phyloP scores from a whole-genome alignment of 1,284 basidiomycete genomes.

The Schizophyllum commune region DNA sequence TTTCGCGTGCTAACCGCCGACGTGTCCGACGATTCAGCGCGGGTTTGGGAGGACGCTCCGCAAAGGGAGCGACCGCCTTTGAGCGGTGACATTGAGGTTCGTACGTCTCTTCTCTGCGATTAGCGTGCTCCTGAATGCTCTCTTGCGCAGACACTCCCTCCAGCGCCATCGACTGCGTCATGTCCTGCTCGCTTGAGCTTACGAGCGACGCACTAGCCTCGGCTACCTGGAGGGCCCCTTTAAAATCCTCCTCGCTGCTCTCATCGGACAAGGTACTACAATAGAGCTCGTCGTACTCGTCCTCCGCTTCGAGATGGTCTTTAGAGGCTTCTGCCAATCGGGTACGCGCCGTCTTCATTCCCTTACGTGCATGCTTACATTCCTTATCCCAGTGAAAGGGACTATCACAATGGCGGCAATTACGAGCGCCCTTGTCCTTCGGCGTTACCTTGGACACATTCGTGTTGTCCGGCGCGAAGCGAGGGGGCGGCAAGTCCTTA shows the following conservation, averaged over 20 bases:
- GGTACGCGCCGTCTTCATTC: slow-evolving; percentile 13
- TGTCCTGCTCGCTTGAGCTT: background rate
- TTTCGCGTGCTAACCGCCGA: slow-evolving; percentile 1
- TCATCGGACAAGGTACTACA: background rate
- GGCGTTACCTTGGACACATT: slow-evolving; percentile 20
- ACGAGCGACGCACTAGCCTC: background rate
- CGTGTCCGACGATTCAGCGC: background rate
- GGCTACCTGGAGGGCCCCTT: slow-evolving; percentile 6
- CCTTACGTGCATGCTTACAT: slow-evolving; percentile 17
- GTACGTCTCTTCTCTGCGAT: background rate
- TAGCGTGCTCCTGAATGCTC: background rate
- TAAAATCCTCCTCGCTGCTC: too few species aligned
- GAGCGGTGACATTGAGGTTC: background rate
- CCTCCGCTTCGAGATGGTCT: slow-evolving; percentile 14
- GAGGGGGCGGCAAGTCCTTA: slow-evolving; percentile 1
- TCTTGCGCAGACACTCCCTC: background rate
- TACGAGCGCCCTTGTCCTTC: slow-evolving; percentile 18
- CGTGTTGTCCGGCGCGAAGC: slow-evolving; percentile 10
- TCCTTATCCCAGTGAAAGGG: slow-evolving; percentile 27
- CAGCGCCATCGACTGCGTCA: background rate
- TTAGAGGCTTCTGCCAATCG: slow-evolving; percentile 8
- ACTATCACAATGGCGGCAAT: slow-evolving; percentile 30
- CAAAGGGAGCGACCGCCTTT: background rate
- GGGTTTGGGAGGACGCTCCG: too few species aligned
- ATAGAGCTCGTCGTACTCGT: slow-evolving; percentile 16